Conservation (phyloP, 116 monocot species). For the Thalassia testudinum region DNA sequence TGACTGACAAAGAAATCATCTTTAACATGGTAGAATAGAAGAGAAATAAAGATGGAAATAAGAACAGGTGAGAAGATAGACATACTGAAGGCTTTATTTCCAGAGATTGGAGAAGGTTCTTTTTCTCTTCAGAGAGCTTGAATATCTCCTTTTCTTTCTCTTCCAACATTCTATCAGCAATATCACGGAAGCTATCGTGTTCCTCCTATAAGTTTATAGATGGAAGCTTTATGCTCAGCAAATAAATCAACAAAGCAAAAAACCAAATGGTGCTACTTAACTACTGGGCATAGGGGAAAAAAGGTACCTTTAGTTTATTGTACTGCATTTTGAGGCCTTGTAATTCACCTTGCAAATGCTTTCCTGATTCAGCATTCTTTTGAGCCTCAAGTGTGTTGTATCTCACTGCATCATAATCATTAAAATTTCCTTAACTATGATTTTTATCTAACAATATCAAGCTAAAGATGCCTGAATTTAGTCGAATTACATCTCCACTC, state of each 20-base stretch:
- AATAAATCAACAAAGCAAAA: not conserved
- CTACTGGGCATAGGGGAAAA: not conserved
- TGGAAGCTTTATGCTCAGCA: not conserved
- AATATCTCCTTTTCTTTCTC: conserved; percentile 77
- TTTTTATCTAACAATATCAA: too few relatives aligned
- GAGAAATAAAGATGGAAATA: too few relatives aligned
- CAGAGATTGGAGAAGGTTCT: conserved; percentile 29
- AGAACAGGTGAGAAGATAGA: conserved; percentile 1
- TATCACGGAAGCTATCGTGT: conserved; percentile 65
- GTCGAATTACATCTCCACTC: conserved; percentile 63
- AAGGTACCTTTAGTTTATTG: conserved; percentile 64
- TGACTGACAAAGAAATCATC: too few relatives aligned
- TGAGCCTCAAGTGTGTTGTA: conserved; percentile 45
- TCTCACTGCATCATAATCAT: conserved; percentile 41
- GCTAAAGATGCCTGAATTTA: not conserved
- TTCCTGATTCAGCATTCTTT: conserved; percentile 16
- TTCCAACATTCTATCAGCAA: conserved; percentile 79
- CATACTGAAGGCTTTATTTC: conserved; percentile 37
- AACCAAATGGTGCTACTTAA: not conserved
- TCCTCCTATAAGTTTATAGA: conserved; percentile 59
- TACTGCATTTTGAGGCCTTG: conserved; percentile 41
- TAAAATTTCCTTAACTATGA: not conserved
- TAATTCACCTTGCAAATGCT: conserved; percentile 33
- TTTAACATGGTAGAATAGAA: too few relatives aligned
- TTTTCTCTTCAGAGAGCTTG: conserved; percentile 60